Base-by-base conservation (phyloP, 306 rosid species). In the Inga laurina region DNA sequence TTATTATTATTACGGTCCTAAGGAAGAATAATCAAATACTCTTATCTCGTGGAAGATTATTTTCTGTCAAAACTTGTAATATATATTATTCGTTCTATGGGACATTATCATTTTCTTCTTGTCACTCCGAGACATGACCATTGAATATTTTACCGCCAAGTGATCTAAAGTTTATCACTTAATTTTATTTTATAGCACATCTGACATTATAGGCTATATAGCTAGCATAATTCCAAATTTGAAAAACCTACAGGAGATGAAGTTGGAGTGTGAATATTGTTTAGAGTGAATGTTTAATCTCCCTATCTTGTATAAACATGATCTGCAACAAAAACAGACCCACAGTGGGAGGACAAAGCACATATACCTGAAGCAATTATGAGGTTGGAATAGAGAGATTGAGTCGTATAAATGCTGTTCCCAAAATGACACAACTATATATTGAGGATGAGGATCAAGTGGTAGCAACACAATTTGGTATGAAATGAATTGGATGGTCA, bases 401-500 rank as follows among this genome's bases (percentile, higher is more conserved):
- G 43, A 66, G 44, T n/a, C 10, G 14, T 27, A 13, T 64, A 30
- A 30, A 13, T 45, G 59, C 27, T 72, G 76, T 45, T 30, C 59
- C 22, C 41, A 7, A 45, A 72, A 72, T 45, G 37, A 72, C 30
- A 22, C 34, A 22, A 45, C 7, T 13, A 72, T 72, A 5, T 24
- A 8, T 30, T 48, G 61, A 73, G 30, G 77, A 73, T 48, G 43
- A 73, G 39, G 62, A 46, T 73, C 61, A 73, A 13, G 76, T 72
- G 76, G 57, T 12, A 2, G n/a, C 57, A 72, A 22, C 21, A 45
- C 32, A 44, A 1, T 0, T 44, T 6, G 7, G 41, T 44, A 73
- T 59, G 12, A 62, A 46, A 48, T 46, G 61, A 15, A 30, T 57
- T 19, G 62, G 77, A 73, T 73, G 54, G 77, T 48, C 62, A 30